A percentile compares a stretch with the other conserved stretches of the same genome.
phyloP scores from a whole-genome alignment of 805 yeast genomes.

The Nematodospora valgi region DNA sequence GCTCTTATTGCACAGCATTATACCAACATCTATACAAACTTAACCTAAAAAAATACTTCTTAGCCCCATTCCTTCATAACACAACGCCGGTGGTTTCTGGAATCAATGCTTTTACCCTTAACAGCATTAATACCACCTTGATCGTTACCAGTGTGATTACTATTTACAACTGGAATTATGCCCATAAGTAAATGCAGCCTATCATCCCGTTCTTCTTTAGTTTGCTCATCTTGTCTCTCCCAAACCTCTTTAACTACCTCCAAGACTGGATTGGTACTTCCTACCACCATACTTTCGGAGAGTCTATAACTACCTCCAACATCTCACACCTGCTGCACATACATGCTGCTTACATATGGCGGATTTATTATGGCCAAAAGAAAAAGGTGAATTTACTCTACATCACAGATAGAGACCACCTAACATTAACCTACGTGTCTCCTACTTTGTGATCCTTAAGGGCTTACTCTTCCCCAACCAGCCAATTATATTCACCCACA shows the following conservation, averaged over 20 bases:
- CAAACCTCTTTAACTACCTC: slow-evolving; percentile 73
- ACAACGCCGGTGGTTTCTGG: slow-evolving; percentile 62
- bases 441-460: too few species aligned
- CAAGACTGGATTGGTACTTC: slow-evolving; percentile 61
- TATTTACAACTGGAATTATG: slow-evolving; percentile 38
- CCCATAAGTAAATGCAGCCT: slow-evolving; percentile 33
- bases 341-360: too few species aligned
- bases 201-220: slow-evolving; percentile 14
- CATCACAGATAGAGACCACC: too few species aligned
- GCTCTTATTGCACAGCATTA: too few species aligned
- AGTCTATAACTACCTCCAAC: too few species aligned
- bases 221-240: slow-evolving; percentile 52
- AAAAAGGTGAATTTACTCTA: too few species aligned
- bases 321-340: too few species aligned
- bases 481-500: too few species aligned
- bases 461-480: too few species aligned
- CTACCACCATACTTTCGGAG: slow-evolving; percentile 60
- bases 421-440: too few species aligned
- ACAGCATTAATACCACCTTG: slow-evolving; percentile 1
- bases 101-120: slow-evolving; percentile 29
- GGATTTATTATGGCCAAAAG: too few species aligned
- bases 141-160: slow-evolving; percentile 13
- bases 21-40: neutral
- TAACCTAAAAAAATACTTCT: slow-evolving; percentile 64
- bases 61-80: slow-evolving; percentile 77